phyloP scores from a whole-genome alignment of 257 asterid species.

The Solanum infundibuliforme region DNA sequence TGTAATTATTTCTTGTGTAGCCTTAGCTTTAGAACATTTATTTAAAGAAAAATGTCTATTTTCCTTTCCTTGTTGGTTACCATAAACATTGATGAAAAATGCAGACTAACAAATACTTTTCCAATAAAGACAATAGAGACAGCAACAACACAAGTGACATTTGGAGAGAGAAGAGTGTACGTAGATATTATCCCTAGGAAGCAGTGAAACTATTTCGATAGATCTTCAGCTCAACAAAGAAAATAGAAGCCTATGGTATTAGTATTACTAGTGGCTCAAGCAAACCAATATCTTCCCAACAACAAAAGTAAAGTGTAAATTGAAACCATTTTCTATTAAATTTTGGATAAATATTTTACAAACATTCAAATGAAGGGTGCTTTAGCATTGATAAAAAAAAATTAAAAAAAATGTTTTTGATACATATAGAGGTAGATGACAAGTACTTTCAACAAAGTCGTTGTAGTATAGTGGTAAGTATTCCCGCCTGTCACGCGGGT shows the following conservation, averaged over 20 bases:
- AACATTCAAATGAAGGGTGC: background rate
- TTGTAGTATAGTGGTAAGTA: conserved; percentile 99
- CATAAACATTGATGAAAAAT: background rate
- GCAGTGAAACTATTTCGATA: background rate
- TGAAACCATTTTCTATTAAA: background rate
- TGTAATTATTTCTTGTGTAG: background rate
- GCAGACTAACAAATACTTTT: background rate
- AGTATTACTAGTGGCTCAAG: background rate
- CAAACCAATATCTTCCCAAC: background rate
- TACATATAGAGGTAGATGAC: accelerated
- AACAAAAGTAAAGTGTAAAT: background rate
- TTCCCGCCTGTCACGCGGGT: conserved; percentile 97
- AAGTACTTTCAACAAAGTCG: background rate
- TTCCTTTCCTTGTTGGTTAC: background rate
- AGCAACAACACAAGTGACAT: background rate
- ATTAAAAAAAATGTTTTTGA: accelerated
- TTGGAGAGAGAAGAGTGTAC: background rate
- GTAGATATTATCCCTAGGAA: background rate
- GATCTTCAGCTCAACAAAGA: background rate
- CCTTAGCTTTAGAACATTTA: background rate
- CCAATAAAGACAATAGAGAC: background rate
- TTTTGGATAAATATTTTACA: background rate
- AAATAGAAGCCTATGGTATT: background rate
- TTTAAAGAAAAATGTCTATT: background rate
- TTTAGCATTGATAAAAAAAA: background rate